Conservation (phyloP, 2,329 filamentous ascomycete genomes). For the Rhinocladiella mackenziei region DNA sequence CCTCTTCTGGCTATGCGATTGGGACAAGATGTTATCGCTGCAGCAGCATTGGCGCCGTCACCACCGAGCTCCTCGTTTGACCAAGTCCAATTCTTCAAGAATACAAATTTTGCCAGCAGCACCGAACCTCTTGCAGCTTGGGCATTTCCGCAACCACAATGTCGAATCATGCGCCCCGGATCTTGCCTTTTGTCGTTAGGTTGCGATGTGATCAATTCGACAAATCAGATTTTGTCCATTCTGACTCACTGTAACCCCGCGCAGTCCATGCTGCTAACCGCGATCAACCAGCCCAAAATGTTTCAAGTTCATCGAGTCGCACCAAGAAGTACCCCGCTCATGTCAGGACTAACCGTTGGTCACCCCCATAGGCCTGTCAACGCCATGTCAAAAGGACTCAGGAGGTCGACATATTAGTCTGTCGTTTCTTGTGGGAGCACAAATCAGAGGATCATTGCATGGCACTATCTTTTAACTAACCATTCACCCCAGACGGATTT, state of each 20-base stretch:
- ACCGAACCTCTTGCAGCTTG: background rate
- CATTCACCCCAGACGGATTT: background rate
- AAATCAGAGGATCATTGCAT: background rate
- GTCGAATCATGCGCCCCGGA: background rate
- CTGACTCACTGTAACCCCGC: no score
- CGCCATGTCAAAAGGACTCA: no score
- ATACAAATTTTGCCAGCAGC: conserved; percentile 3
- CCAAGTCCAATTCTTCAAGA: no score
- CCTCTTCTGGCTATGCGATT: no score
- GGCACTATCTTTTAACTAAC: background rate
- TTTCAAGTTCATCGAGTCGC: conserved; percentile 2
- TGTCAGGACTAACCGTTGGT: no score
- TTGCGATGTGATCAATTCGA: background rate
- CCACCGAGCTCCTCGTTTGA: background rate
- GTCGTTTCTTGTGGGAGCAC: background rate
- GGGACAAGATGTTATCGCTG: no score
- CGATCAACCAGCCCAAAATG: conserved; percentile 3
- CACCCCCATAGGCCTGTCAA: no score
- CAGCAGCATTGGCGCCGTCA: no score
- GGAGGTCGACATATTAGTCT: no score
- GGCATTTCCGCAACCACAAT: background rate
- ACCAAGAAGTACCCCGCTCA: no score
- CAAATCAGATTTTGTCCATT: background rate
- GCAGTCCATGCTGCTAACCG: conserved; percentile 5
- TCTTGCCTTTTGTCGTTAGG: background rate